Evolutionary conservation across 768 basidiomycete species (phyloP).

Genomic region (Cyclocybe aegerita): DNA sequence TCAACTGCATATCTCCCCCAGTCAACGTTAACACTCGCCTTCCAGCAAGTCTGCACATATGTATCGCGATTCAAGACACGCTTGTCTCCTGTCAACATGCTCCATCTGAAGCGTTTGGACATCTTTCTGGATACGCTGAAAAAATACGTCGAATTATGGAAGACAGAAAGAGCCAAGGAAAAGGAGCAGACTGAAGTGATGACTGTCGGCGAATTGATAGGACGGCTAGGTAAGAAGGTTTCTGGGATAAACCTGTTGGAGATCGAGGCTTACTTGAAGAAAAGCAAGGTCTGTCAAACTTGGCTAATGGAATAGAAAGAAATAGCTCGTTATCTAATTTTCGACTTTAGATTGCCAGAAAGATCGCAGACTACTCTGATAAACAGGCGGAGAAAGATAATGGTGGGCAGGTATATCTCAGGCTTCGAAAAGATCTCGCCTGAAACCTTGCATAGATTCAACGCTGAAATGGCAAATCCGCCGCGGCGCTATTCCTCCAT

Average conservation of each 20-base stretch:
- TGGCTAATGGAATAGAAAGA: background rate
- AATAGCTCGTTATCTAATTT: conserved; percentile 1
- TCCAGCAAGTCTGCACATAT: conserved; percentile 77
- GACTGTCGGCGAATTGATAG: conserved; percentile 64
- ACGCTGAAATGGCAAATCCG: conserved; percentile 16
- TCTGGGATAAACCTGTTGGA: conserved; percentile 82
- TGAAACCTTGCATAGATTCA: conserved; percentile 11
- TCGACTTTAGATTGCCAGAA: conserved; percentile 56
- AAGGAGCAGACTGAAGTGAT: conserved; percentile 56
- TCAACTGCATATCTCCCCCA: conserved; percentile 71
- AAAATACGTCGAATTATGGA: conserved; percentile 59
- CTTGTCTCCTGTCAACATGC: conserved; percentile 66
- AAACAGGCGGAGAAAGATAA: conserved; percentile 46
- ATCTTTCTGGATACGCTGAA: conserved; percentile 70
- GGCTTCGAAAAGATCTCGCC: background rate
- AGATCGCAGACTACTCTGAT: conserved; percentile 85
- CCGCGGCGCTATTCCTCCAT: conserved; percentile 61
- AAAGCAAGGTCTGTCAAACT: conserved; percentile 66
- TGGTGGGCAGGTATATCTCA: conserved; percentile 23
- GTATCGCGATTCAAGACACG: conserved; percentile 75
- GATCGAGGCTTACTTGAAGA: conserved; percentile 76
- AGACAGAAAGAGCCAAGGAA: conserved; percentile 25
- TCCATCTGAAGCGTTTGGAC: conserved; percentile 80
- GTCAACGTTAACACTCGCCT: conserved; percentile 54
- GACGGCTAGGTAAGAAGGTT: conserved; percentile 62